Evolutionary conservation across 352 stramenopile species (phyloP), one percentile per base, ranked within the genome.

Genomic region (Plasmopara muralis): DNA sequence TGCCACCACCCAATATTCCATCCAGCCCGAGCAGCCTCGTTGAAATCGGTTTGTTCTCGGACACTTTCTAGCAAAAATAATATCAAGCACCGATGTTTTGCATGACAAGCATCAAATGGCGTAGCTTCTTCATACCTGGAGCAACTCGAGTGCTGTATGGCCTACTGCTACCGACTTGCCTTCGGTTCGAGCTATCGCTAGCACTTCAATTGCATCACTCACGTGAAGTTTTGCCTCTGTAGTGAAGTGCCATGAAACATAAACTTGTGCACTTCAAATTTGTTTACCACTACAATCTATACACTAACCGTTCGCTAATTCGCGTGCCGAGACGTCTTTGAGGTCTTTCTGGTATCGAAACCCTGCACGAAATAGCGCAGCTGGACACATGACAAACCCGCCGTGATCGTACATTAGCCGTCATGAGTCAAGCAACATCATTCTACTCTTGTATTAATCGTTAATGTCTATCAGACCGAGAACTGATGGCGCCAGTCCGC

Each of bases 271-370:
- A 9, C 30, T 33, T 25, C 5, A 15, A 28, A 46, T 16, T 0
- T n/a, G 51, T 46, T 38, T 12, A 28, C 28, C 6, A 33, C 2
- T 30, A 25, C 20, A 25, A 33, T 15, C 9, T 30, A 10, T 30
- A n/a, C 10, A 35, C 31, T 8, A 12, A 87, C 79, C 79, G 18
- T 70, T 80, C 2, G 73, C 64, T 29, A 90, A 62, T 51, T 85
- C 70, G n/a, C 79, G 59, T 7, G 71, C 69, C 7, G 68, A 74
- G 13, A 87, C 29, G 6, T 68, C 69, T 2, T 48, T n/a, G 0
- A 90, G 39, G 34, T 90, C 79, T 9, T 62, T 57, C 44, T 68
- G 66, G 49, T 80, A 82, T 14, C 77, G 71, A 37, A 90, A 85
- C 2, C 79, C 79, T 5, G 74, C 70, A 14, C 77, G 68, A 25